These are phyloP conservation scores for Flaveria bidentis DNA, from an alignment of 129 eudicot genomes.

Conservation along the genomic window DNA sequence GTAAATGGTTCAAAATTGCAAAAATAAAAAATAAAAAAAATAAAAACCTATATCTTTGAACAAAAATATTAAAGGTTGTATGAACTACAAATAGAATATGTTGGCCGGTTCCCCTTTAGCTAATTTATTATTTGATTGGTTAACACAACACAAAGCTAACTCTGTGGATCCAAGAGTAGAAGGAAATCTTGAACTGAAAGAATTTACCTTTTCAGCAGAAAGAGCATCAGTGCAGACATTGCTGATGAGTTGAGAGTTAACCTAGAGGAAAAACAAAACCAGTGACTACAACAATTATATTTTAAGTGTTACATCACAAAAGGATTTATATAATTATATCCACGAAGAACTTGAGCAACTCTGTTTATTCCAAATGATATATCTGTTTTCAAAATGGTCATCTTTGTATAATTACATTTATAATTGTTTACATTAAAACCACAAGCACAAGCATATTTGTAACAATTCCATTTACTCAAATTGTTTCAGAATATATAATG, in stretches of 20 bases:
- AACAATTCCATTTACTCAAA: neutral
- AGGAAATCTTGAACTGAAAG: neutral
- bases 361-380: neutral
- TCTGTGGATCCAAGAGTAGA: neutral
- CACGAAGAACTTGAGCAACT: neutral
- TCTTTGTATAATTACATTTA: neutral
- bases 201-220: conserved; percentile 79
- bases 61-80: too few species aligned
- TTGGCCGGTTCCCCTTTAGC: neutral
- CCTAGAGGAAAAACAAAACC: conserved; percentile 30
- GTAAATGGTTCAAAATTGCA: neutral
- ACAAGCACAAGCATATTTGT: neutral
- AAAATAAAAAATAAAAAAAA: too few species aligned
- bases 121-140: neutral
- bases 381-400: neutral
- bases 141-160: neutral
- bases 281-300: neutral
- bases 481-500: neutral
- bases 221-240: conserved; percentile 90
- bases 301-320: neutral
- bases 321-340: neutral
- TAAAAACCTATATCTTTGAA: too few species aligned
- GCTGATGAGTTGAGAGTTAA: conserved; percentile 82
- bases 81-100: neutral
- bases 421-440: conserved; percentile 1